phyloP scores from a whole-genome alignment of 1,284 basidiomycete genomes.

The Apiotrichum sp. region DNA sequence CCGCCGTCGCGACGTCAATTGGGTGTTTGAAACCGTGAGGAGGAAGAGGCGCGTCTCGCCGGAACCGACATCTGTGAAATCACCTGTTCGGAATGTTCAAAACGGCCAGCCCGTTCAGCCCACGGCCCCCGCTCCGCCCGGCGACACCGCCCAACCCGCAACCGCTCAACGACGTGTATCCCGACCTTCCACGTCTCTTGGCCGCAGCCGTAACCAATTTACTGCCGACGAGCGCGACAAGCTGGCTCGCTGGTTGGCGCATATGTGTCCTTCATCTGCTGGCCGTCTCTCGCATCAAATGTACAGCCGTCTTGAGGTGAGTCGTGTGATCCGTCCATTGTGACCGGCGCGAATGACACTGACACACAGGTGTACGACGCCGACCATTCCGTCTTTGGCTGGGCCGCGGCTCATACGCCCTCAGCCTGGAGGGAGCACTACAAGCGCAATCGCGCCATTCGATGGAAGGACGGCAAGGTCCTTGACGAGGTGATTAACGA shows the following conservation, averaged over 20 bases:
- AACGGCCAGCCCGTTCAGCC: no score
- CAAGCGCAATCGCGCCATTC: conserved; percentile 4
- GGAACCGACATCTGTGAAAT: no score
- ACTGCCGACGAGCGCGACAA: conserved; percentile 15
- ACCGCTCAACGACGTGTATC: no score
- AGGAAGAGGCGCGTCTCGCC: no score
- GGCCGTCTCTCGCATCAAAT: conserved; percentile 9
- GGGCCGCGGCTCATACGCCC: conserved; percentile 7
- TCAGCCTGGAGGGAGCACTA: conserved; percentile 20
- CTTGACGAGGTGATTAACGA: conserved; percentile 11
- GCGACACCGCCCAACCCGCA: no score
- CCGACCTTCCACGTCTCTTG: neutral
- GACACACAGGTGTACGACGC: neutral
- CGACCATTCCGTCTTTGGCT: neutral
- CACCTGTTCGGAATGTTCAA: no score
- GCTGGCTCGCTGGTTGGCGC: conserved; percentile 19
- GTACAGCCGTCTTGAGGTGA: conserved; percentile 10
- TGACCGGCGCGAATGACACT: no score
- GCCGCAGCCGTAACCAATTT: conserved; percentile 2
- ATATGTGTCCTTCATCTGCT: neutral
- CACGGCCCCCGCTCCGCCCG: no score
- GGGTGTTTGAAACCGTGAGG: neutral
- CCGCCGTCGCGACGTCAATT: neutral
- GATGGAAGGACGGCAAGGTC: conserved; percentile 11
- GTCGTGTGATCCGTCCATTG: neutral